These are phyloP conservation scores for Alternaria viburni DNA, from an alignment of 2,329 filamentous ascomycete genomes.

Conservation along the genomic window DNA sequence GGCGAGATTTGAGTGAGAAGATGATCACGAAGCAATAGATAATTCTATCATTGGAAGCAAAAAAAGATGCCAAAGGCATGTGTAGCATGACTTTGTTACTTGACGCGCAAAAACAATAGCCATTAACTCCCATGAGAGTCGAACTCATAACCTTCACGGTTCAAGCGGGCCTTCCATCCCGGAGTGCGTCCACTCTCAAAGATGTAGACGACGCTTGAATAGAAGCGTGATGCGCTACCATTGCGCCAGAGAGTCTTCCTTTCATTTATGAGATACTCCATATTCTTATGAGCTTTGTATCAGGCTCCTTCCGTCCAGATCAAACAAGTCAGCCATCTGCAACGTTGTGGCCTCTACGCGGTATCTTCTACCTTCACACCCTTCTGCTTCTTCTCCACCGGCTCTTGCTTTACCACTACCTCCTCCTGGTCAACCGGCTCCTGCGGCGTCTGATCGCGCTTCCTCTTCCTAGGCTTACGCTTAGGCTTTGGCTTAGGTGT, in stretches of 20 bases:
- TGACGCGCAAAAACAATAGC: not conserved
- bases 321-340: no score
- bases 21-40: not conserved
- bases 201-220: not conserved
- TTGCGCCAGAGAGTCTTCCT: not conserved
- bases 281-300: no score
- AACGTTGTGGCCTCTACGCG: not conserved
- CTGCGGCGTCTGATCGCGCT: not conserved
- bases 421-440: fast-evolving
- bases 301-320: no score
- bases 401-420: not conserved
- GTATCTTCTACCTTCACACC: not conserved
- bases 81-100: no score
- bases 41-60: no score
- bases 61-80: no score
- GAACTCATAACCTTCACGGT: not conserved
- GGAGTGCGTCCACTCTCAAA: no score
- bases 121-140: not conserved
- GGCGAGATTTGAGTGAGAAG: no score
- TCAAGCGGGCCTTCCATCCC: not conserved
- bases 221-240: not conserved
- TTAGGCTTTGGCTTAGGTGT: not conserved
- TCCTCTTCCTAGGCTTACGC: not conserved
- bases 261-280: not conserved
- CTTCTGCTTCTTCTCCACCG: not conserved